A percentile compares a stretch with the other conserved stretches of the same genome.
Evolutionary conservation across 305 asterid genomes (phyloP).

Genomic region (Fraxinus albicans): DNA sequence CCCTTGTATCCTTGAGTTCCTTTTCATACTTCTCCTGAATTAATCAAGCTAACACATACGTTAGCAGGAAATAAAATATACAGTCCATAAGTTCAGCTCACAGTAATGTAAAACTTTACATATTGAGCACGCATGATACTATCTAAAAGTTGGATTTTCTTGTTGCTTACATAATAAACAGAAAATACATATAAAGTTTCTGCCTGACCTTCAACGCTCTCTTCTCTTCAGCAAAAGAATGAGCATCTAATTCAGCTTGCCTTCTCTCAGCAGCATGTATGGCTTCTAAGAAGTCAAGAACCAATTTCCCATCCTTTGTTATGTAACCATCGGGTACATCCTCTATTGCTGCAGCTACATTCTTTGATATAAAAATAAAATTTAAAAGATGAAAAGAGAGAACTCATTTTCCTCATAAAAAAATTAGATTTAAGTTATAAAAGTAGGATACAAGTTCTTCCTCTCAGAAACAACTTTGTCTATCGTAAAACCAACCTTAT

Average conservation of each 20-base stretch:
- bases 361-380: slow-evolving; percentile 42
- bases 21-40: slow-evolving; percentile 88
- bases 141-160: slow-evolving; percentile 5
- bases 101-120: background rate
- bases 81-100: slow-evolving; percentile 16
- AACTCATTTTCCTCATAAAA: background rate
- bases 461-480: background rate
- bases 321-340: slow-evolving; percentile 52
- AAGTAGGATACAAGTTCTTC: slow-evolving; percentile 4
- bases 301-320: slow-evolving; percentile 82
- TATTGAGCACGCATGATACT: background rate
- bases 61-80: slow-evolving; percentile 31
- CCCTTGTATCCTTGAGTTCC: slow-evolving; percentile 92
- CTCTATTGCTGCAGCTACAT: slow-evolving; percentile 42
- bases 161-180: slow-evolving; percentile 19
- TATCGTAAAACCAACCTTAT: slow-evolving; percentile 43
- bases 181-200: slow-evolving; percentile 13
- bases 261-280: slow-evolving; percentile 95
- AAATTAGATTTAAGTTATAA: slow-evolving; percentile 8
- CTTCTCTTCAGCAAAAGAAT: slow-evolving; percentile 61
- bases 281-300: slow-evolving; percentile 89
- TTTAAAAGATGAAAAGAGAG: slow-evolving; percentile 7
- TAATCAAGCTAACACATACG: slow-evolving; percentile 24
- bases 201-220: slow-evolving; percentile 65
- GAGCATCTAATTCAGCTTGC: slow-evolving; percentile 82